A percentile compares a stretch with the other conserved stretches of the same genome.
phyloP scores from a whole-genome alignment of 2,329 filamentous ascomycete genomes.

The Aspergillus sp. region DNA sequence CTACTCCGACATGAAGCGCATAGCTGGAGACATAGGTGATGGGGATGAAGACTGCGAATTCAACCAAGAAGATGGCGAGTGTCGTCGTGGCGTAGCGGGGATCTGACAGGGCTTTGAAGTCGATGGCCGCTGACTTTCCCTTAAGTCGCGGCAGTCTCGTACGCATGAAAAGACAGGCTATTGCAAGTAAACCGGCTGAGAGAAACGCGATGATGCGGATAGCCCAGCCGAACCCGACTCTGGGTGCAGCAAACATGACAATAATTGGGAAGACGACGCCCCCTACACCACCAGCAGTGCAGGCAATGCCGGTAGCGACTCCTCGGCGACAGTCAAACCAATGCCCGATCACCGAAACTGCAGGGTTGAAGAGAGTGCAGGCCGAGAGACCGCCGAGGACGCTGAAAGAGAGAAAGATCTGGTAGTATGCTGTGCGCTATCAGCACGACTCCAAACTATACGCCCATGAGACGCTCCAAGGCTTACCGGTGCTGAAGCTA shows the following conservation, averaged over 20 bases:
- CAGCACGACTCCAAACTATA: background rate
- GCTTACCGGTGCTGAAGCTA: constrained; percentile 23
- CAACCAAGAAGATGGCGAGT: constrained; percentile 32
- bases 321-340: constrained; percentile 35
- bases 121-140: constrained; percentile 13
- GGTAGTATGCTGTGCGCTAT: constrained; percentile 34
- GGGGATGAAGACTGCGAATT: constrained; percentile 38
- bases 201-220: constrained; percentile 32
- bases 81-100: constrained; percentile 26
- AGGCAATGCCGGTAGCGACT: constrained; percentile 35
- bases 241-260: constrained; percentile 27
- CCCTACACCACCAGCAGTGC: constrained; percentile 34
- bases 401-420: constrained; percentile 38
- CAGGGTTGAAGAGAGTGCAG: constrained; percentile 31
- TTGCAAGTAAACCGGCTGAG: constrained; percentile 17
- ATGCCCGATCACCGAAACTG: constrained; percentile 32
- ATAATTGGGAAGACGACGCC: constrained; percentile 38
- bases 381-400: constrained; percentile 35
- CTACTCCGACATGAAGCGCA: constrained; percentile 25
- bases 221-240: constrained; percentile 33
- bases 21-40: constrained; percentile 37
- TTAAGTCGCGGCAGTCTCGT: constrained; percentile 24
- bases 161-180: constrained; percentile 23
- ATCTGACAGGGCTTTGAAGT: constrained; percentile 26
- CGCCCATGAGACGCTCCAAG: too few relatives aligned